Evolutionary conservation across 2,329 filamentous ascomycete species (phyloP).

Genomic region (Penicillium oxalicum): DNA sequence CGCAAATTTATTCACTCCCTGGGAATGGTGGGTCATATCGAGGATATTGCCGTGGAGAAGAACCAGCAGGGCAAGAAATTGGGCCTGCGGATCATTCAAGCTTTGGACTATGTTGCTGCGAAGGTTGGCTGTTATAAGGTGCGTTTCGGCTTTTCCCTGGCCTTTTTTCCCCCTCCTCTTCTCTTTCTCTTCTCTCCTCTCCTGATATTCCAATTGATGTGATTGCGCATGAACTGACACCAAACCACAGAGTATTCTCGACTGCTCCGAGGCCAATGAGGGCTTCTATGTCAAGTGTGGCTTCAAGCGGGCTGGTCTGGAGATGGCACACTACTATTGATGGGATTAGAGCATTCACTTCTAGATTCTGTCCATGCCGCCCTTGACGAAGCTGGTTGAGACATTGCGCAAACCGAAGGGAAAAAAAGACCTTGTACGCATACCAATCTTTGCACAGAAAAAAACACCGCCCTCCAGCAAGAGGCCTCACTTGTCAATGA

Average conservation of each 20-base stretch:
- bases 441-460: too few relatives aligned
- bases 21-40: constrained; percentile 77
- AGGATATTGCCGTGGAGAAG: constrained; percentile 92
- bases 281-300: constrained; percentile 98
- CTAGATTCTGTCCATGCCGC: background rate
- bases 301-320: constrained; percentile 81
- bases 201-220: too few relatives aligned
- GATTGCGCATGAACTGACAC: too few relatives aligned
- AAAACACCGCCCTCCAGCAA: too few relatives aligned
- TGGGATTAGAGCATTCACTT: constrained; percentile 1
- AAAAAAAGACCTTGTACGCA: too few relatives aligned
- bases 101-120: constrained; percentile 80
- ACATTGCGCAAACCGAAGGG: too few relatives aligned
- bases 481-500: too few relatives aligned
- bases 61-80: constrained; percentile 97
- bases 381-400: too few relatives aligned
- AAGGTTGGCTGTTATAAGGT: constrained; percentile 90
- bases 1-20: constrained; percentile 59
- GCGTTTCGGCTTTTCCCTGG: constrained; percentile 16
- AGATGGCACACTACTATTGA: constrained; percentile 93
- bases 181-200: background rate
- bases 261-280: constrained; percentile 93
- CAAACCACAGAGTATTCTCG: constrained; percentile 67
- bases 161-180: constrained; percentile 1
- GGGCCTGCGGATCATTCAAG: constrained; percentile 86